Conservation (phyloP, 257 asterid species). For the Solanum arcanum region DNA sequence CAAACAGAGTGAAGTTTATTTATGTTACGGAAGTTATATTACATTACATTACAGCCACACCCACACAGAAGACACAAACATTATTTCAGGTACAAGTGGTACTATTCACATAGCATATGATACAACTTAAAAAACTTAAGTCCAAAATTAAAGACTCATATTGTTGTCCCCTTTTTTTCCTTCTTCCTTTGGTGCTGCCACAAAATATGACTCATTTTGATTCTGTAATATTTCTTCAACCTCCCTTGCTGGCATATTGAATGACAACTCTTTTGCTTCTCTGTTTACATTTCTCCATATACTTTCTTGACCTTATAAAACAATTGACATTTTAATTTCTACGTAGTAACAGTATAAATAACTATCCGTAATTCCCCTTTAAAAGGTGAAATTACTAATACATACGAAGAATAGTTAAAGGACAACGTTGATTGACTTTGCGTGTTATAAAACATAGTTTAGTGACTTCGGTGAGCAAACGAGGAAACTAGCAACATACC, state of each 20-base stretch:
- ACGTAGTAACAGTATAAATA: neutral
- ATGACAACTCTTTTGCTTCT: conserved; percentile 23
- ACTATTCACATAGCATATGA: neutral
- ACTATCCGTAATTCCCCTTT: neutral
- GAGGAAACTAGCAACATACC: conserved; percentile 1
- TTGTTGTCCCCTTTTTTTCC: neutral
- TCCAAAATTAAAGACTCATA: conserved; percentile 20
- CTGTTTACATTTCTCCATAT: conserved; percentile 21
- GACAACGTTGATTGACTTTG: too few relatives aligned
- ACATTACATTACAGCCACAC: neutral
- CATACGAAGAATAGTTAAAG: too few relatives aligned
- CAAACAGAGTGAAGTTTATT: neutral
- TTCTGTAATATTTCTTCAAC: conserved; percentile 8
- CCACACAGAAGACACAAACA: neutral
- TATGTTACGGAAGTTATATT: neutral
- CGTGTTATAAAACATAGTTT: too few relatives aligned
- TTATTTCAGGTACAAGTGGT: neutral
- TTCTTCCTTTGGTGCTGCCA: conserved; percentile 15
- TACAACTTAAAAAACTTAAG: neutral
- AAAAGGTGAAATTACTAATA: too few relatives aligned
- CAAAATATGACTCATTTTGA: conserved; percentile 16
- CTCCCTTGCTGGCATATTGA: neutral
- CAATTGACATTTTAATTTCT: neutral
- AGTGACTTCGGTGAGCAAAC: neutral
- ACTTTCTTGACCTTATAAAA: conserved; percentile 11